Conservation (phyloP, 1,284 basidiomycete species). For the Cerioporus squamosus region DNA sequence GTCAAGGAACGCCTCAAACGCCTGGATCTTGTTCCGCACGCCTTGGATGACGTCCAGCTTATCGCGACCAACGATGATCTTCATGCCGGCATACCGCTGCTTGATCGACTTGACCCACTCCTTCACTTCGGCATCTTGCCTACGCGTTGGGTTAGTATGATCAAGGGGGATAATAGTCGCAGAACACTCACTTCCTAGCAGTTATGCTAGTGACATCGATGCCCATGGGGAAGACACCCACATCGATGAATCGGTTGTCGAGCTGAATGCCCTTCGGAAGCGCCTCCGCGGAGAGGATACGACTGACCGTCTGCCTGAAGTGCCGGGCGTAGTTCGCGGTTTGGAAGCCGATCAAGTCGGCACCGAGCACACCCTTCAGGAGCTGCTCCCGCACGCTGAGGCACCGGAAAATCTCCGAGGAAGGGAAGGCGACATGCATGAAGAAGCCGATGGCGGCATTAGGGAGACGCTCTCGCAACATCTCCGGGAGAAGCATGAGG, state of each 20-base stretch:
- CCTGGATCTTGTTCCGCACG: conserved; percentile 81
- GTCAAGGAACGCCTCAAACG: conserved; percentile 85
- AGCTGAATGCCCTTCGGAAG: conserved; percentile 84
- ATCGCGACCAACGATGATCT: conserved; percentile 86
- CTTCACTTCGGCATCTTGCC: conserved; percentile 76
- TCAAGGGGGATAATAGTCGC: too few species aligned
- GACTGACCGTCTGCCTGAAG: conserved; percentile 83
- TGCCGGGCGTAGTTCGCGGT: conserved; percentile 82
- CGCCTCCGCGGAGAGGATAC: conserved; percentile 82
- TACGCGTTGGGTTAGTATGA: conserved; percentile 30
- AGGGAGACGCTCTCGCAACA: conserved; percentile 67
- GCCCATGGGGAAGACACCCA: conserved; percentile 89
- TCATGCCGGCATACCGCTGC: conserved; percentile 84
- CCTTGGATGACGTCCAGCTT: conserved; percentile 90
- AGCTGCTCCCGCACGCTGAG: conserved; percentile 70
- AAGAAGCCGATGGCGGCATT: conserved; percentile 86
- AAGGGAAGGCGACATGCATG: conserved; percentile 88
- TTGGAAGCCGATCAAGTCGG: conserved; percentile 82
- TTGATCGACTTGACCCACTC: conserved; percentile 82
- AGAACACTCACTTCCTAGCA: conserved; percentile 60
- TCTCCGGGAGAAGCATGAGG: conserved; percentile 80
- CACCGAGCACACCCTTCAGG: conserved; percentile 76
- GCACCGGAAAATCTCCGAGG: conserved; percentile 88
- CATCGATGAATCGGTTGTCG: conserved; percentile 72
- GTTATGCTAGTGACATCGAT: conserved; percentile 80